These are phyloP conservation scores for Suillus luteus DNA, from an alignment of 768 basidiomycete genomes.

Conservation along the genomic window DNA sequence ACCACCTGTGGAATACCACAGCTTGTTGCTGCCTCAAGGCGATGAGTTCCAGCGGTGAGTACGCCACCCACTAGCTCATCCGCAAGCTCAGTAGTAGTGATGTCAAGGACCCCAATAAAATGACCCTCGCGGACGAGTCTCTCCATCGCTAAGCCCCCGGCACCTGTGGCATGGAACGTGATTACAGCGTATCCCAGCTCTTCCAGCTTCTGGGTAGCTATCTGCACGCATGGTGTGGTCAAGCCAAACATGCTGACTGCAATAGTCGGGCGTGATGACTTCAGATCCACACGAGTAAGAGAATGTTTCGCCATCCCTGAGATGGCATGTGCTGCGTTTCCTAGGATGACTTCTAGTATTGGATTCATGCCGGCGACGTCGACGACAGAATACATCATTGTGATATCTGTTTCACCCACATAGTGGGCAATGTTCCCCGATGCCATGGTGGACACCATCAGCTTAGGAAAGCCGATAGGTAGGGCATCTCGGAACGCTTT, in stretches of 20 bases:
- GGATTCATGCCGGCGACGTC: constrained; percentile 33
- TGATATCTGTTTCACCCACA: constrained; percentile 34
- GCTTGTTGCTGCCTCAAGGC: constrained; percentile 28
- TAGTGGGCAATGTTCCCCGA: constrained; percentile 29
- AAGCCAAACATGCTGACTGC: constrained; percentile 34
- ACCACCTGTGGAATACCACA: constrained; percentile 30
- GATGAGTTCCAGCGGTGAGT: constrained; percentile 28
- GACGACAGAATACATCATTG: constrained; percentile 36
- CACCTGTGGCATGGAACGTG: constrained; percentile 30
- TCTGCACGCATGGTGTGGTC: constrained; percentile 24
- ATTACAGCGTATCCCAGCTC: constrained; percentile 27
- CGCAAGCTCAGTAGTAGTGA: constrained; percentile 37
- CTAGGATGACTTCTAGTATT: constrained; percentile 23
- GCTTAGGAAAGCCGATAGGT: constrained; percentile 33
- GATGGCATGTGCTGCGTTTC: constrained; percentile 32
- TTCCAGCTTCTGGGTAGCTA: constrained; percentile 25
- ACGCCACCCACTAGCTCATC: constrained; percentile 35
- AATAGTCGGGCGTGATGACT: constrained; percentile 13
- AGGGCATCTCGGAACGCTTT: constrained; percentile 25
- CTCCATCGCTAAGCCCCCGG: constrained; percentile 35
- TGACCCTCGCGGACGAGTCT: constrained; percentile 26
- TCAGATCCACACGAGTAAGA: background rate
- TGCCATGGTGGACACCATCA: constrained; percentile 35
- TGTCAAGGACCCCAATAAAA: constrained; percentile 30
- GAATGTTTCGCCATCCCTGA: constrained; percentile 26